These are phyloP conservation scores for Aureobasidium lini DNA, from an alignment of 2,329 filamentous ascomycete species.

Conservation along the genomic window DNA sequence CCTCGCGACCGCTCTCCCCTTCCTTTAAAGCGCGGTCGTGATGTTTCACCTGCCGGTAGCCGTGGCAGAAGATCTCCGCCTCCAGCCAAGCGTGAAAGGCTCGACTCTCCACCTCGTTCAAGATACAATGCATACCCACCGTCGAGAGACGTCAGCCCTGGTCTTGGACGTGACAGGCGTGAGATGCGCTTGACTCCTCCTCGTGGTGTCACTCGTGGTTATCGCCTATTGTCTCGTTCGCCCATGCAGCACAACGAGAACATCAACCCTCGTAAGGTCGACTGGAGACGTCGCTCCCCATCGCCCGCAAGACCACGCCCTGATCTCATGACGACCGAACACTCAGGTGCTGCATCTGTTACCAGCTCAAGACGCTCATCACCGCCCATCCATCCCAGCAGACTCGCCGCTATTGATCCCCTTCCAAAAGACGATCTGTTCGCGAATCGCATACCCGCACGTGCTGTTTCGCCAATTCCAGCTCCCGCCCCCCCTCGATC, in stretches of 20 bases:
- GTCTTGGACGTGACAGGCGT: conserved; percentile 29
- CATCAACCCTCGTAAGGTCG: conserved; percentile 39
- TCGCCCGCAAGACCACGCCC: conserved; percentile 36
- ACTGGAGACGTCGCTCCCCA: conserved; percentile 47
- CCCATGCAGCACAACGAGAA: conserved; percentile 45
- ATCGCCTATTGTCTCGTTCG: conserved; percentile 46
- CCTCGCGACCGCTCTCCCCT: conserved; percentile 37
- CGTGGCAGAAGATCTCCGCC: conserved; percentile 37
- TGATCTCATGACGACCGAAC: conserved; percentile 36
- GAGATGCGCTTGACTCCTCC: conserved; percentile 28
- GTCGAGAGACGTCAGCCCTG: conserved; percentile 17
- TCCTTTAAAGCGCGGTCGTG: conserved; percentile 36
- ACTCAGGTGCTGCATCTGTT: conserved; percentile 47
- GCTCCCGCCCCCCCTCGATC: neutral
- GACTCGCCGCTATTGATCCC: conserved; percentile 32
- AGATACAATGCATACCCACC: conserved; percentile 41
- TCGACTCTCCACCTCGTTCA: conserved; percentile 33
- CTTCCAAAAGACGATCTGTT: conserved; percentile 17
- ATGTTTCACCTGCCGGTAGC: conserved; percentile 41
- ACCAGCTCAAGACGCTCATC: conserved; percentile 55
- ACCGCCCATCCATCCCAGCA: conserved; percentile 50
- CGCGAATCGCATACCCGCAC: conserved; percentile 22
- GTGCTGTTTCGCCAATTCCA: conserved; percentile 18
- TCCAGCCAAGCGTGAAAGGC: conserved; percentile 32
- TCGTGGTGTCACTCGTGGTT: conserved; percentile 28